Evolutionary conservation across 345 rosid species (phyloP), one percentile per base, ranked within the genome.

Genomic region (Crucihimalaya himalaica): DNA sequence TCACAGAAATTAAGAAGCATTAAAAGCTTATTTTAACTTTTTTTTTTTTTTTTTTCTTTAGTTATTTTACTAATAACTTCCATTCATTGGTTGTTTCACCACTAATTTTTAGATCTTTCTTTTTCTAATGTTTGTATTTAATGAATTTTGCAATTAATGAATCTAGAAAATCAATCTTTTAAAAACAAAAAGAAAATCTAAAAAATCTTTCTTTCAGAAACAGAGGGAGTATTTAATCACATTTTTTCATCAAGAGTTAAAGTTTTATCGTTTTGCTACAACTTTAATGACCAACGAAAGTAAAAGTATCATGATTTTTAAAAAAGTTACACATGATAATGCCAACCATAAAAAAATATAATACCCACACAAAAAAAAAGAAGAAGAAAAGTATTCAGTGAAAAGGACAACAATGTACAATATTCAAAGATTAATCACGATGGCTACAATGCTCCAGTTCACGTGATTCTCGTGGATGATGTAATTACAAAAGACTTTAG

Each of bases 381-480:
- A 50, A 43, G 23, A 68, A 76, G 70, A 45, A 63, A 70, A 63
- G n/a, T 63, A 76, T 15, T 14, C 13, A 54, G 66, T 28, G 71
- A 76, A 62, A 55, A 70, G 15, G 71, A 76, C 80, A 55, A 55
- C 16, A 70, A 76, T 32, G 52, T 43, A 23, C 14, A 45, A 9
- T 23, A 62, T 54, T 52, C 34, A 56, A 35, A 47, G 53, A 39
- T 70, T 70, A 70, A 63, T 63, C 75, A 63, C 34, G 80, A 63
- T 56, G 76, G 75, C 80, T 54, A 65, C 47, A 56, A 76, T 62
- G 58, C 58, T 62, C 59, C 65, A 68, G 8, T 69, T 76, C 79
- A 76, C 79, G 65, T 76, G 74, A 23, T 42, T 70, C 79, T 62
- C 74, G 79, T 69, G 52, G 70, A 50, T 50, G 21, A 62, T 69